Evolutionary conservation across 371 early-diverging fungal species (phyloP), one percentile per base, ranked within the genome.

Genomic region (Blakeslea trispora): DNA sequence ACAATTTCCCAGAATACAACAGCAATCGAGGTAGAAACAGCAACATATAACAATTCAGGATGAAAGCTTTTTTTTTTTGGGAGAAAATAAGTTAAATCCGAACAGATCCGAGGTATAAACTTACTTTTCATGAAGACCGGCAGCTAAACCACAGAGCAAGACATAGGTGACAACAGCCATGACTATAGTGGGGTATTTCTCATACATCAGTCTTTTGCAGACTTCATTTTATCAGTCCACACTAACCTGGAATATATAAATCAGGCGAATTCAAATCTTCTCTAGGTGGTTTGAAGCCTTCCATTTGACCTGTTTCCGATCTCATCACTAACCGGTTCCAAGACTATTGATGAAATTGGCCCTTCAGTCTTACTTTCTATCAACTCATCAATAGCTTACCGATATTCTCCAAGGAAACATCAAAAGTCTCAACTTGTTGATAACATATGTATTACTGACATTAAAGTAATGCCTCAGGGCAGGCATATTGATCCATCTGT

Each of bases 121-220:
- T 72, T 81, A 68, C 87, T 80, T 64, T 72, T 57, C 46, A 75
- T 73, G 47, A 91, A 96, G 55, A 81, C 81, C 49, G 81, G 78
- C 75, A 28, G 66, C 74, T 55, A 96, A 64, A 15, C 95, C 97
- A 51, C 92, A 87, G 28, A 94, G 66, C 22, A 99, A 77, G 22
- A 98, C 87, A 68, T 99, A 97, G 5, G 98, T 94, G 21, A 97
- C 93, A 50, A 97, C 81, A 4, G 92, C 88, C 97, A 98, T 97
- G 32, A 90, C 90, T 71, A 58, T 31, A 4, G 21, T 28, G 15
- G 19, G 14, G 50, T 1, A 57, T 18, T 10, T 3, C 3, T 23
- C 13, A 32, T 17, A 47, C 3, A 6, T 7, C n/a, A 42, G n/a
- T 8, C 7, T 3, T n/a, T 6, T 18, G 3, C 17, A 3, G 2